phyloP scores from a whole-genome alignment of 2,329 filamentous ascomycete species.

The Dendryphion nanum region DNA sequence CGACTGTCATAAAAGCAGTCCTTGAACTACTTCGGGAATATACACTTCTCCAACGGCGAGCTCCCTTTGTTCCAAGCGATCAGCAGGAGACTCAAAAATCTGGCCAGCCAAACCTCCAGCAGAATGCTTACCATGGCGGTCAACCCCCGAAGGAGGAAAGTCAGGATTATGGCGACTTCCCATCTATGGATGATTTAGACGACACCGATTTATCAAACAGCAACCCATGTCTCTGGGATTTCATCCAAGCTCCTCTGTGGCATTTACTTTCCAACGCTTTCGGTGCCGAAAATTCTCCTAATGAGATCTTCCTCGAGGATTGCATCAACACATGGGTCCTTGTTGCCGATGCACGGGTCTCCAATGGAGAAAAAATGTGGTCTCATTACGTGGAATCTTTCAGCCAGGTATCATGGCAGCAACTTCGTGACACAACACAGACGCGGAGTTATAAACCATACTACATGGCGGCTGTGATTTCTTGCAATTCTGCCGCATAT shows the following conservation, averaged over 20 bases:
- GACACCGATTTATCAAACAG: conserved; percentile 28
- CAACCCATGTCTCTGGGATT: conserved; percentile 30
- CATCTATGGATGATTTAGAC: conserved; percentile 51
- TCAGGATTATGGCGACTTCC: conserved; percentile 63
- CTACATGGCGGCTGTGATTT: conserved; percentile 42
- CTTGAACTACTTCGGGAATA: conserved; percentile 50
- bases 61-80: conserved; percentile 10
- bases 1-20: conserved; percentile 48
- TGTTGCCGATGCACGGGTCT: conserved; percentile 49
- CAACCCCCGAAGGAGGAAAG: conserved; percentile 57
- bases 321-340: conserved; percentile 57
- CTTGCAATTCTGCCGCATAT: conserved; percentile 41
- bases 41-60: conserved; percentile 13
- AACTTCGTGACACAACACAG: conserved; percentile 47
- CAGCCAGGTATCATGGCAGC: conserved; percentile 50
- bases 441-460: conserved; percentile 46
- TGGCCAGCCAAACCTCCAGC: too few species aligned
- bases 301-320: conserved; percentile 53
- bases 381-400: conserved; percentile 56
- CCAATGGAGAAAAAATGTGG: conserved; percentile 50
- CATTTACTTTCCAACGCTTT: conserved; percentile 61
- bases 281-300: conserved; percentile 54
- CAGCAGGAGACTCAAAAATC: conserved; percentile 24
- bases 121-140: too few species aligned
- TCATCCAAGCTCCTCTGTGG: conserved; percentile 50